A percentile compares a stretch with the other conserved stretches of the same genome.
Evolutionary conservation across 108 stramenopile genomes (phyloP).

Genomic region (Hondaea fermentalgiana): DNA sequence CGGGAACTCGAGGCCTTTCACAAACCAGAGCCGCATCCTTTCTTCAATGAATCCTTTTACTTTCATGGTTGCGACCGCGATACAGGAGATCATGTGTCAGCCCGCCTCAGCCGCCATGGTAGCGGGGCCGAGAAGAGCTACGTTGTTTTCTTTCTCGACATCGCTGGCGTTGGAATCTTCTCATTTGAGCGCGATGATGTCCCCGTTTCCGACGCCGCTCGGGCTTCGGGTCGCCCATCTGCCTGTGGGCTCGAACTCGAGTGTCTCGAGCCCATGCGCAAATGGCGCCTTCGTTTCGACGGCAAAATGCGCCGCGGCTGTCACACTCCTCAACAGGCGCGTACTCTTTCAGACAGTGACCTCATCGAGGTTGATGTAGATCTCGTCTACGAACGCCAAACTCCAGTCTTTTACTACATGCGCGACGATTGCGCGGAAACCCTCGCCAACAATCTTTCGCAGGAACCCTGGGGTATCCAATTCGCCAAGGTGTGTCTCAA

Average conservation of each 20-base stretch:
- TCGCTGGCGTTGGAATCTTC: background rate
- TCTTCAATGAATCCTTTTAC: conserved; percentile 10
- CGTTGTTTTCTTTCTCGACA: background rate
- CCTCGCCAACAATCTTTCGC: background rate
- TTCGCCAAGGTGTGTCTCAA: background rate
- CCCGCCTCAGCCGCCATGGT: background rate
- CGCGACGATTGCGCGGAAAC: conserved; percentile 10
- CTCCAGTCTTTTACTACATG: background rate
- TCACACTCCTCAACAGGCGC: background rate
- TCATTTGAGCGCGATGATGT: background rate
- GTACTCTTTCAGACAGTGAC: background rate
- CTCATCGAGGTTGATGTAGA: background rate
- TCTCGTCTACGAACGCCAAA: background rate
- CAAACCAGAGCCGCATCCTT: background rate
- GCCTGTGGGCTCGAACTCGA: background rate
- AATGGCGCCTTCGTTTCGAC: background rate
- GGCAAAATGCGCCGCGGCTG: background rate
- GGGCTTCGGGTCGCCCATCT: background rate
- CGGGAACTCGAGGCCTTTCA: background rate
- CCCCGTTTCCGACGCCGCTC: background rate
- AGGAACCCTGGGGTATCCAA: background rate
- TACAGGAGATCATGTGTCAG: background rate
- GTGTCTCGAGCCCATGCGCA: conserved; percentile 7
- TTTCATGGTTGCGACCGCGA: background rate
- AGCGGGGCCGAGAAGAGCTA: background rate